These are phyloP conservation scores for Ceratocystis colombiana DNA, from an alignment of 2,329 filamentous ascomycete species.

Conservation along the genomic window DNA sequence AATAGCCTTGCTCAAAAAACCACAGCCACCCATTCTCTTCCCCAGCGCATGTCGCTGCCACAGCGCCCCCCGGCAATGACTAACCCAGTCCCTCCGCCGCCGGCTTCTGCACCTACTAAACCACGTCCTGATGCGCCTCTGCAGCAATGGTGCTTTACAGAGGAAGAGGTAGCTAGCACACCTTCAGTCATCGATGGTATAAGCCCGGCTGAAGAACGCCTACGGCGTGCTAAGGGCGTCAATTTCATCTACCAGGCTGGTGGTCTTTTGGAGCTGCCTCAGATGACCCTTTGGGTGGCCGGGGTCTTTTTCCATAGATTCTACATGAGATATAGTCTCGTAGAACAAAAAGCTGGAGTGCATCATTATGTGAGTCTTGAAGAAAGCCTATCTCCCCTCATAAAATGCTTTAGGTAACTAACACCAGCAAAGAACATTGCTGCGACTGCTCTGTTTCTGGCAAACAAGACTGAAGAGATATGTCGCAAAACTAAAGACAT, in stretches of 20 bases:
- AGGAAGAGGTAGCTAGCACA: slow-evolving; percentile 69
- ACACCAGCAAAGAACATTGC: slow-evolving; percentile 56
- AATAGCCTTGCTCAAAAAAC: background rate
- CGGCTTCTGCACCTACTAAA: background rate
- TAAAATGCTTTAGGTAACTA: background rate
- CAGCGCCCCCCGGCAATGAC: slow-evolving; percentile 12
- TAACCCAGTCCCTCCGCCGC: background rate
- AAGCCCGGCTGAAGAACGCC: slow-evolving; percentile 62
- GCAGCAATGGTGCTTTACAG: slow-evolving; percentile 77
- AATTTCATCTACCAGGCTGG: slow-evolving; percentile 95
- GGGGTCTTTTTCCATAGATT: slow-evolving; percentile 93
- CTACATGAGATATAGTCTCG: slow-evolving; percentile 81
- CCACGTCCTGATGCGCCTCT: background rate
- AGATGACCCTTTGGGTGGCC: slow-evolving; percentile 84
- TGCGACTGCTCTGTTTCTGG: slow-evolving; percentile 82
- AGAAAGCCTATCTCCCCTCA: background rate
- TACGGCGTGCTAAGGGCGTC: slow-evolving; percentile 77
- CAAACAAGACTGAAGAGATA: slow-evolving; percentile 95
- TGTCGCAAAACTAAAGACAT: slow-evolving; percentile 92
- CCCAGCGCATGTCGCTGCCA: slow-evolving; percentile 12
- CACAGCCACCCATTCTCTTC: background rate
- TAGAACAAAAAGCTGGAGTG: slow-evolving; percentile 62
- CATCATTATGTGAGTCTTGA: slow-evolving; percentile 72
- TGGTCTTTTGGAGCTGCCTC: slow-evolving; percentile 81
- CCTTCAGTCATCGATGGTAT: slow-evolving; percentile 81